These are phyloP conservation scores for Russula emetica DNA, from an alignment of 768 basidiomycete species.

Conservation along the genomic window DNA sequence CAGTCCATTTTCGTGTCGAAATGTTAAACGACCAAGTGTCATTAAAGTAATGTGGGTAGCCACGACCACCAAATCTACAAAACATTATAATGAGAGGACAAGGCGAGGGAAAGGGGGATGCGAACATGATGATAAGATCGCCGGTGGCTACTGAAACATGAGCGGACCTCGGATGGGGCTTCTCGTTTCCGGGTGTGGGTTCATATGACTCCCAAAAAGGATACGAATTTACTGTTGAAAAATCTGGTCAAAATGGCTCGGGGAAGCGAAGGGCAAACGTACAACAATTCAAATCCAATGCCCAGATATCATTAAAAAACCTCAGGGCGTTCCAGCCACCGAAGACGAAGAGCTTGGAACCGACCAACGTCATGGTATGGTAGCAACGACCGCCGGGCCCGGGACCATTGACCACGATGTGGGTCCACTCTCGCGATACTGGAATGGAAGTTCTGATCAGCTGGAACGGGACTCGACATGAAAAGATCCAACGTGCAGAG, in stretches of 20 bases:
- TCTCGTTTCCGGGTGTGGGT: slow-evolving; percentile 49
- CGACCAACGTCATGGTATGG: slow-evolving; percentile 89
- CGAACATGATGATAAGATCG: too few relatives aligned
- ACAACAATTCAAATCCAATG: slow-evolving; percentile 93
- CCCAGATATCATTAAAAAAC: slow-evolving; percentile 82
- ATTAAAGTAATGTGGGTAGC: slow-evolving; percentile 96
- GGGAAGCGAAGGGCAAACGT: slow-evolving; percentile 35
- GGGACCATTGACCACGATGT: slow-evolving; percentile 52
- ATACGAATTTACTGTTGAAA: slow-evolving; percentile 62
- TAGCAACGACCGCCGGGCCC: slow-evolving; percentile 89
- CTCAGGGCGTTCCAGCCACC: slow-evolving; percentile 89
- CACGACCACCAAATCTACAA: slow-evolving; percentile 74
- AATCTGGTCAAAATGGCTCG: slow-evolving; percentile 16
- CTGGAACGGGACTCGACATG: not conserved
- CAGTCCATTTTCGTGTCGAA: slow-evolving; percentile 75
- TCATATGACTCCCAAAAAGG: slow-evolving; percentile 60
- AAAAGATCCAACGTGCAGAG: slow-evolving; percentile 56
- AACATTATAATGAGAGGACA: too few relatives aligned
- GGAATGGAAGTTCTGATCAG: not conserved
- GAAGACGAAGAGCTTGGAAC: slow-evolving; percentile 88
- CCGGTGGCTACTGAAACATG: slow-evolving; percentile 46
- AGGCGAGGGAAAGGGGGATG: too few relatives aligned
- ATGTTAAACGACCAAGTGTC: slow-evolving; percentile 96
- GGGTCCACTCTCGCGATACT: slow-evolving; percentile 96
- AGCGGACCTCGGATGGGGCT: slow-evolving; percentile 81